Conservation (phyloP, 768 basidiomycete species). For the Amanita fuliginea region DNA sequence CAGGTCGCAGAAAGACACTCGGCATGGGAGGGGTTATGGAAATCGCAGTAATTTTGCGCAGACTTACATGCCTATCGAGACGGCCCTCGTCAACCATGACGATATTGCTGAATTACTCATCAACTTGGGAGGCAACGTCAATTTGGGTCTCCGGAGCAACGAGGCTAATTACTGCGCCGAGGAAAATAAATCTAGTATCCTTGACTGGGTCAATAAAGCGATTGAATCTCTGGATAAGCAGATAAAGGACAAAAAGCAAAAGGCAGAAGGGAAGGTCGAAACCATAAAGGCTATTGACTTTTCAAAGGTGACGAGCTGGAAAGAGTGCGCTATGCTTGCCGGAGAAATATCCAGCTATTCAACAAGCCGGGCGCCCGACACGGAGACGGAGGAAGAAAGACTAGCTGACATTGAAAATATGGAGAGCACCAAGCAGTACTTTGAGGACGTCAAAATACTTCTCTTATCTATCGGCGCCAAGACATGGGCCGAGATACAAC, state of each 20-base stretch:
- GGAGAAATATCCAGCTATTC: neutral
- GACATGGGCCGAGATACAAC: neutral
- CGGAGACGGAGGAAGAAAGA: neutral
- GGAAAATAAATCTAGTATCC: neutral
- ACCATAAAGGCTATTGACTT: neutral
- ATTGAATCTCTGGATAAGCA: neutral
- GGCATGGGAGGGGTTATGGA: neutral
- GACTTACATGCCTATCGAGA: neutral
- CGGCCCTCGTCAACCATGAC: neutral
- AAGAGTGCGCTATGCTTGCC: constrained; percentile 2
- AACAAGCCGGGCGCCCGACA: too few species aligned
- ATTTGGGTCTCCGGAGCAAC: neutral
- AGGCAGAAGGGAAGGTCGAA: neutral
- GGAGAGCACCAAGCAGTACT: neutral
- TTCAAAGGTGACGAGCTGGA: neutral
- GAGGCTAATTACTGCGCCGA: neutral
- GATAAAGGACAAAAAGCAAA: neutral
- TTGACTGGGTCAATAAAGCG: constrained; percentile 1
- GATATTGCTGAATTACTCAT: neutral
- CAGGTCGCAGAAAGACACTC: neutral
- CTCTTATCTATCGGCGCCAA: constrained; percentile 1
- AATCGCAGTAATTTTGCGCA: neutral
- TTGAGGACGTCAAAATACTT: neutral
- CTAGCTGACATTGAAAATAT: neutral
- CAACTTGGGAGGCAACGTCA: constrained; percentile 2